Base-by-base conservation (phyloP, 257 asterid species). In the Dorcoceras hygrometricum region DNA sequence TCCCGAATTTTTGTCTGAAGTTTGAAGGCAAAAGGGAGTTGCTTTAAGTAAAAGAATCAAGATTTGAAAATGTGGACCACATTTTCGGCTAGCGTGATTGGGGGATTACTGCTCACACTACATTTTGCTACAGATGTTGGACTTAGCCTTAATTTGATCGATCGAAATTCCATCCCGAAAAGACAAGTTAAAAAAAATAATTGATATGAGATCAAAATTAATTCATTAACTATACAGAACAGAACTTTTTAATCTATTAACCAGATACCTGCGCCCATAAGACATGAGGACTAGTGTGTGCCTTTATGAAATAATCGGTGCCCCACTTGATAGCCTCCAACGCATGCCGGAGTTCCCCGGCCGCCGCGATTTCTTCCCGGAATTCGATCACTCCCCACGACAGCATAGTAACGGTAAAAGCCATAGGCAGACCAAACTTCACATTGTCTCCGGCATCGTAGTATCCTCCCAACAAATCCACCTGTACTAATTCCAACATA, bases 371-470 rank as follows among this genome's bases (percentile, higher is more conserved):
- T 12, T 86, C 76, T 3, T 82, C 70, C 48, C 83, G 80, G 68
- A 79, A 89, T 57, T 83, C 69, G 8, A 86, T 63, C 12, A 89
- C 90, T 2, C 95, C 68, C 96, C 98, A 91, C 5, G 95, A 89
- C 31, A 91, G 85, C 87, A 85, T 70, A 25, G 98, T 89, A 6
- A 87, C 50, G 1, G 98, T 89, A 69, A 84, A 91, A 0, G 98
- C 96, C 96, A 91, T 91, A 7, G 96, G 98, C 34, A 91, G 71
- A 18, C 96, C 96, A 50, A 91, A 91, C 64, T 91, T 91, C 4
- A 89, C 98, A 67, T 91, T 87, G 58, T 89, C 96, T 0, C 95
- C 98, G 23, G 98, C 98, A 22, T 91, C 98, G 32, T 89, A 91
- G 76, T 91, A 91, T 8, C 98, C 98, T 29, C 98, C 98, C 12